Conservation (phyloP, 441 rosid genomes). For the Metrosideros polymorpha region DNA sequence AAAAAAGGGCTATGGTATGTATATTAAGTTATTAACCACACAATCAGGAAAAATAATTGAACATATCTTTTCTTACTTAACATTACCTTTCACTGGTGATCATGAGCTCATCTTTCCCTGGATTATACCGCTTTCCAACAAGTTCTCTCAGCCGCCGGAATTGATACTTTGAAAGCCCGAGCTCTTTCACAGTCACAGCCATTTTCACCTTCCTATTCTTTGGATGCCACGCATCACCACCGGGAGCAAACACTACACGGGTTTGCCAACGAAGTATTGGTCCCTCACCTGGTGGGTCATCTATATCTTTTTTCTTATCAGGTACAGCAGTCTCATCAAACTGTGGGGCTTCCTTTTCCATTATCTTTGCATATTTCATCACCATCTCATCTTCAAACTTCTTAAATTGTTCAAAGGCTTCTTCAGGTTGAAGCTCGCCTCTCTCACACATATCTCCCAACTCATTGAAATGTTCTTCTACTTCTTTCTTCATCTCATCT, state of each 20-base stretch:
- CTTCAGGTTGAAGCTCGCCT: conserved; percentile 62
- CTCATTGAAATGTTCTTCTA: conserved; percentile 62
- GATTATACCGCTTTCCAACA: conserved; percentile 84
- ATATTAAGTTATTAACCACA: not conserved
- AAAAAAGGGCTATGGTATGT: not conserved
- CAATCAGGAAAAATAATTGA: not conserved
- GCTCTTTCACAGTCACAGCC: conserved; percentile 89
- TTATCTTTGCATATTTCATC: conserved; percentile 39
- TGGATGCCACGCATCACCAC: conserved; percentile 98
- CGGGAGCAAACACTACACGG: conserved; percentile 77
- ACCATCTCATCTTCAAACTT: conserved; percentile 83
- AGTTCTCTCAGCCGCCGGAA: conserved; percentile 59
- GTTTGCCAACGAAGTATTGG: conserved; percentile 90
- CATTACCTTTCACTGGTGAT: conserved; percentile 88
- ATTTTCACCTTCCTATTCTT: conserved; percentile 88
- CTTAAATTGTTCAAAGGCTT: conserved; percentile 70
- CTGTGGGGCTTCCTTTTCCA: conserved; percentile 52
- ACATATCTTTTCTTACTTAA: not conserved
- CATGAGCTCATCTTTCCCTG: conserved; percentile 89
- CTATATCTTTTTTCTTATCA: conserved; percentile 30
- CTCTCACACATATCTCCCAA: conserved; percentile 81
- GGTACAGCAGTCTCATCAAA: conserved; percentile 45
- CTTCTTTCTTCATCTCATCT: conserved; percentile 80
- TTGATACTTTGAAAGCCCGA: conserved; percentile 79
- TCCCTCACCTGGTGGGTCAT: conserved; percentile 85